Evolutionary conservation across 352 stramenopile species (phyloP), one percentile per base, ranked within the genome.

Genomic region (Phytophthora uliginosa): DNA sequence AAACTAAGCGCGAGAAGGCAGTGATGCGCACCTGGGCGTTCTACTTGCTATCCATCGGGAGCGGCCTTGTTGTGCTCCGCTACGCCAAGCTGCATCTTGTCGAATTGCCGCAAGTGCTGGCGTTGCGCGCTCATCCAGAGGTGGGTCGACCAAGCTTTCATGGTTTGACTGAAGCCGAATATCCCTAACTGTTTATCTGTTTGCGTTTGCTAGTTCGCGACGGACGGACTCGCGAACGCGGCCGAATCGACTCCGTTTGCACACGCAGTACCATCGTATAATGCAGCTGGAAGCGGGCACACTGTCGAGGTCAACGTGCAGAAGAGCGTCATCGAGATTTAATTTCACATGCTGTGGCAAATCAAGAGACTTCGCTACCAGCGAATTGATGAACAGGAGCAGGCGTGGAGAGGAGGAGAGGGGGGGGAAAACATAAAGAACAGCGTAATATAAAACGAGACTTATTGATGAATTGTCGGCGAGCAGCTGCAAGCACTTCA

Each of bases 71-170:
- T 7, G 76, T 94, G 24, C 77, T 92, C 48, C 85, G 86, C 57
- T 91, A 91, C 38, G 66, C 75, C 31, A 95, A 94, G 69, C 72
- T 95, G 78, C 84, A 94, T 34, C 79, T 85, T 24, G 72, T 95
- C 31, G 84, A 94, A 66, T 67, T 95, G 7, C 88, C 88, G 0
- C 86, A 94, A 77, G 86, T 92, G 24, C 64, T 94, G 28, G 75
- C 76, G 6, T 63, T 95, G 20, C 83, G 86, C 7, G 78, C 83
- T n/a, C 83, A 88, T 45, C 86, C 86, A 33, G 84, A 93, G 72
- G 88, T 95, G 59, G 31, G 78, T 69, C 12, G 13, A 13, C n/a
- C 4, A 26, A 53, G 4, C n/a, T 10, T 47, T 58, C 17, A 20
- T 20, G 22, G 7, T 47, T 64, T 50, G 13, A 12, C 38, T n/a